Evolutionary conservation across 2,329 filamentous ascomycete species (phyloP).

Genomic region (Fusarium ambrosium): DNA sequence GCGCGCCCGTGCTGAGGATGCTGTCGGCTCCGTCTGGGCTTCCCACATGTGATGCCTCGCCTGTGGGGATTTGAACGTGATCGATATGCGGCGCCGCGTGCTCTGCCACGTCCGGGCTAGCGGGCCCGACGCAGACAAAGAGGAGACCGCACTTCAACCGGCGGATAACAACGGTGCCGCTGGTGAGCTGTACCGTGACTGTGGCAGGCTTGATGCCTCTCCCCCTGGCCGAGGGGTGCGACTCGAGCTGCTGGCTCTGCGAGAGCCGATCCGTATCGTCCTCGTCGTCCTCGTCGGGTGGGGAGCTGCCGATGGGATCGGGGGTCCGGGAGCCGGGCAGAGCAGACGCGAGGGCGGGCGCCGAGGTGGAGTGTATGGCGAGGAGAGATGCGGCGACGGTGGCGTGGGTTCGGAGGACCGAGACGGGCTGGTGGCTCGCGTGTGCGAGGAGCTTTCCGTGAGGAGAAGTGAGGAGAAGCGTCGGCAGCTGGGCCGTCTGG

Average conservation of each 20-base stretch:
- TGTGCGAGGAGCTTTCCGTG: constrained; percentile 75
- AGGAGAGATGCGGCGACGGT: constrained; percentile 75
- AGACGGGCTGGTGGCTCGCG: constrained; percentile 68
- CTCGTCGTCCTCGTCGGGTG: constrained; percentile 42
- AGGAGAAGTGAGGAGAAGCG: constrained; percentile 70
- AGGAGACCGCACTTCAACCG: constrained; percentile 70
- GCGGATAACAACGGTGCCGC: constrained; percentile 70
- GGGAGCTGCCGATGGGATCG: constrained; percentile 44
- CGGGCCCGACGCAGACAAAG: constrained; percentile 71
- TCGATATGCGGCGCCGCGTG: constrained; percentile 34
- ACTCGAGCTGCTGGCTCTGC: constrained; percentile 43
- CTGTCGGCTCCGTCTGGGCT: constrained; percentile 62
- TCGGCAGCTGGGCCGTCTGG: constrained; percentile 69
- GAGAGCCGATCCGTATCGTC: constrained; percentile 44
- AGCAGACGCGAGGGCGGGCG: constrained; percentile 57
- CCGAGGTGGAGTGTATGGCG: constrained; percentile 66
- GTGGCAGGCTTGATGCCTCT: constrained; percentile 55
- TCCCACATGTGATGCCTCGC: constrained; percentile 53
- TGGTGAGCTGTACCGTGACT: constrained; percentile 71
- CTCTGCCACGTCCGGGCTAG: constrained; percentile 49
- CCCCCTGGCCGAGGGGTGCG: constrained; percentile 28
- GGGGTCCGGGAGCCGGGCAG: constrained; percentile 54
- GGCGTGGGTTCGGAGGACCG: constrained; percentile 71
- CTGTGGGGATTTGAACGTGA: constrained; percentile 41
- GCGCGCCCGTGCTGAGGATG: constrained; percentile 60